phyloP scores from a whole-genome alignment of 177 flowering plant species.

The Vitis hybrid region DNA sequence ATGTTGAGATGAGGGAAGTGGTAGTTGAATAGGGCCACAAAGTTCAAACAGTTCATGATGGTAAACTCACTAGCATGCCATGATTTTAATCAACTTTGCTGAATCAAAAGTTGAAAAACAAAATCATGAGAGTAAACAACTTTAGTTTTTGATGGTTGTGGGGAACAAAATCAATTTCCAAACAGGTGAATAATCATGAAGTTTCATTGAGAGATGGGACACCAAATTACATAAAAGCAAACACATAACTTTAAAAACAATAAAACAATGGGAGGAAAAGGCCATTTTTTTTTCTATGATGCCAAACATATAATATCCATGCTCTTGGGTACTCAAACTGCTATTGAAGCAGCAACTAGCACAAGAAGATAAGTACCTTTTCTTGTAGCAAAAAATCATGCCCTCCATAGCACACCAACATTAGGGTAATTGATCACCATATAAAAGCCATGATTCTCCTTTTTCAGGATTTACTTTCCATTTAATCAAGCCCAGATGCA shows the following conservation, averaged over 20 bases:
- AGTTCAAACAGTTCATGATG: constrained; percentile 42
- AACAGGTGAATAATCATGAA: constrained; percentile 37
- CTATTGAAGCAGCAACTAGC: too few relatives aligned
- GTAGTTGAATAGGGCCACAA: constrained; percentile 7
- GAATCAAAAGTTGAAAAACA: constrained; percentile 29
- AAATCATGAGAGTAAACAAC: constrained; percentile 32
- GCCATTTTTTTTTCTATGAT: neutral
- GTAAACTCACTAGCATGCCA: constrained; percentile 46
- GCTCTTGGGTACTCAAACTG: too few relatives aligned
- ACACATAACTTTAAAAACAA: neutral
- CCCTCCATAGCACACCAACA: too few relatives aligned
- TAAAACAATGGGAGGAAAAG: neutral
- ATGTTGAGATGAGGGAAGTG: neutral
- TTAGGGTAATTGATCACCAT: too few relatives aligned
- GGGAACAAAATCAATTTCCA: constrained; percentile 49
- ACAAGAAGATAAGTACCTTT: too few relatives aligned
- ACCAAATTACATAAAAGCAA: constrained; percentile 19
- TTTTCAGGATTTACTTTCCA: too few relatives aligned
- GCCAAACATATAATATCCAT: neutral
- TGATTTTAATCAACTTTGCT: constrained; percentile 27
- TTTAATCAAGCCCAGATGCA: too few relatives aligned
- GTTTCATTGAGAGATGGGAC: constrained; percentile 28
- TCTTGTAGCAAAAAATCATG: too few relatives aligned
- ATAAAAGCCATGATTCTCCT: too few relatives aligned
- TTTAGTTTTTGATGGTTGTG: constrained; percentile 37